Base-by-base conservation (phyloP, 495 filamentous ascomycete species). In the Oidiodendron maius region DNA sequence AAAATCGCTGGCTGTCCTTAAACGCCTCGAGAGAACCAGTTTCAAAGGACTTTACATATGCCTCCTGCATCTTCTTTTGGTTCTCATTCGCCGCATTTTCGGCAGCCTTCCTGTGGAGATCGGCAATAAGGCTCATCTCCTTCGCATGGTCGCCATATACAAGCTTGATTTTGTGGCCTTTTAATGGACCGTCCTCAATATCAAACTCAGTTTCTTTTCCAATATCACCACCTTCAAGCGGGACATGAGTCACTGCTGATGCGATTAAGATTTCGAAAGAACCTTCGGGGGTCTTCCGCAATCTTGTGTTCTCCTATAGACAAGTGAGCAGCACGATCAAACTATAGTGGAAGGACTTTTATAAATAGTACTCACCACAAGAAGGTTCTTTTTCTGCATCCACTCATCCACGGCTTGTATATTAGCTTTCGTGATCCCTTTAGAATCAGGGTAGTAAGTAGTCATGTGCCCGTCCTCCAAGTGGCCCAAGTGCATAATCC, bases 401-500 rank as follows among this genome's bases (percentile, higher is more conserved):
- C 89, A 85, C 18, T 81, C 75, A 12, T 80, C 77, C 34, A 94
- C 71, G 10, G 77, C 75, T 5, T 74, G 74, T 40, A 95, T 91
- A 63, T 98, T 91, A 23, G 78, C 75, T 63, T 95, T 84, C 21
- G 86, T 89, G 60, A 98, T 96, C 28, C 76, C 71, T 16, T 86
- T 77, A 4, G 88, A 95, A 48, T 88, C 82, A 5, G 93, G 93
- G 61, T 98, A 97, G 64, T 98, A 98, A 1, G 85, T 84, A 2
- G 86, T 90, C 69, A 95, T 74, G 61, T 97, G 91, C 11, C 89
- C 89, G 13, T 78, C 67, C 12, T 87, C 82, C 1, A 85, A 75
- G 61, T 94, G 95, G 15, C 93, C 93, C 15, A 97, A 73, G 56
- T 95, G 88, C 71, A 96, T 83, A 48, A 83, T 69, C 5, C 77